These are phyloP conservation scores for Liquidambar formosana DNA, from an alignment of 164 flowering plant species.

Conservation along the genomic window DNA sequence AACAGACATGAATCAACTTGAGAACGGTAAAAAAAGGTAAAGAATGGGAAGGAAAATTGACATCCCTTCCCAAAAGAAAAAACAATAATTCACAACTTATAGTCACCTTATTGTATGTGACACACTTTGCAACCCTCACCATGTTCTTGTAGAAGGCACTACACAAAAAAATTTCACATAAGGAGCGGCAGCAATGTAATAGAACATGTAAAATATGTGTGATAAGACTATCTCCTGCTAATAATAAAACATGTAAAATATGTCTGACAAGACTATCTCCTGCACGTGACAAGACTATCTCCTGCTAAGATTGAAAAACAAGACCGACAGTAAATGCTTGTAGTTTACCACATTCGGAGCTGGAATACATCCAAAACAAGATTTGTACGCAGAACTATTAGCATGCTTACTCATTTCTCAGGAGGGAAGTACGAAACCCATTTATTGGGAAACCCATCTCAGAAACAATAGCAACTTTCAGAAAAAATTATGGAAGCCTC, in stretches of 20 bases:
- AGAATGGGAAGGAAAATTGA: neutral
- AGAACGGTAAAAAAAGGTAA: neutral
- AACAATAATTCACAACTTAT: neutral
- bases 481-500: too few relatives aligned
- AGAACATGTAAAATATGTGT: neutral
- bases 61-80: neutral
- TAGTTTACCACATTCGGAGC: too few relatives aligned
- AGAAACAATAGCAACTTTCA: too few relatives aligned
- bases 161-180: slow-evolving; percentile 25
- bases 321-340: neutral
- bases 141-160: slow-evolving; percentile 89
- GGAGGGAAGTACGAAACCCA: too few relatives aligned
- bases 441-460: too few relatives aligned
- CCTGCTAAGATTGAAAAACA: neutral
- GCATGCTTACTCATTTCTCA: neutral
- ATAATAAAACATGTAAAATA: too few relatives aligned
- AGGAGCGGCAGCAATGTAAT: neutral
- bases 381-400: neutral
- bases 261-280: neutral
- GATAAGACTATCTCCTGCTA: too few relatives aligned
- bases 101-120: slow-evolving; percentile 81
- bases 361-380: neutral
- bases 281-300: neutral
- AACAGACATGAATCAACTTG: neutral
- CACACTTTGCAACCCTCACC: slow-evolving; percentile 84